A percentile compares a stretch with the other conserved stretches of the same genome.
These are phyloP conservation scores for Amanita rubescens DNA, from an alignment of 768 basidiomycete genomes.

Conservation along the genomic window DNA sequence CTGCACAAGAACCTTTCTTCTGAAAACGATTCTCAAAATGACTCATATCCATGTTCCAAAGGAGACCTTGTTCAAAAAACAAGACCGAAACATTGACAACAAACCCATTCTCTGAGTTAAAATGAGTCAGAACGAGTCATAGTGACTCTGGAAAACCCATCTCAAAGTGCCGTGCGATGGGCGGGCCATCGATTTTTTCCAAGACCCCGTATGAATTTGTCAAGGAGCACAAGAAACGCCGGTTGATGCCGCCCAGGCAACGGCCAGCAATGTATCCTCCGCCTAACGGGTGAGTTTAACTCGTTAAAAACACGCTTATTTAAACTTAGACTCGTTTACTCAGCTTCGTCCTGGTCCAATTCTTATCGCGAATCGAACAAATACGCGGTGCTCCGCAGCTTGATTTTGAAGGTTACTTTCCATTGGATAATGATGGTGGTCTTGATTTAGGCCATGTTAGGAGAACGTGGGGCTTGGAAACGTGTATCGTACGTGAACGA, in stretches of 20 bases:
- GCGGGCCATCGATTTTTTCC: constrained; percentile 5
- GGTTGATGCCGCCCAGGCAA: background rate
- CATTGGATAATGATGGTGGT: constrained; percentile 1
- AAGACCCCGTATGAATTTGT: constrained; percentile 6
- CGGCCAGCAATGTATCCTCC: constrained; percentile 4
- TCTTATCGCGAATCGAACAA: constrained; percentile 1
- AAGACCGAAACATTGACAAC: background rate
- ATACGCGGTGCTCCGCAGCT: background rate
- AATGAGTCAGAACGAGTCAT: constrained; percentile 2
- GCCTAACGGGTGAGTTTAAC: constrained; percentile 4
- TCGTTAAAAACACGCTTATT: background rate
- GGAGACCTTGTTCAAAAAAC: constrained; percentile 1
- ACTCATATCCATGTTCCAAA: background rate
- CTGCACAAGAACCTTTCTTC: background rate
- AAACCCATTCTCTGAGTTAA: background rate
- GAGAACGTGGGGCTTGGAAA: constrained; percentile 5
- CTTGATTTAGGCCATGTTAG: constrained; percentile 2
- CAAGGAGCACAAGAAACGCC: background rate
- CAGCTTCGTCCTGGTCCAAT: constrained; percentile 5
- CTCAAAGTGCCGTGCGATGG: background rate
- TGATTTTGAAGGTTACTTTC: constrained; percentile 6
- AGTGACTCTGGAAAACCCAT: background rate
- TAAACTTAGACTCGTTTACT: background rate
- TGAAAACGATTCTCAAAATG: background rate
- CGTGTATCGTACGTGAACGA: constrained; percentile 2